Conservation (phyloP, 441 rosid genomes). For the Eruca vesicaria region DNA sequence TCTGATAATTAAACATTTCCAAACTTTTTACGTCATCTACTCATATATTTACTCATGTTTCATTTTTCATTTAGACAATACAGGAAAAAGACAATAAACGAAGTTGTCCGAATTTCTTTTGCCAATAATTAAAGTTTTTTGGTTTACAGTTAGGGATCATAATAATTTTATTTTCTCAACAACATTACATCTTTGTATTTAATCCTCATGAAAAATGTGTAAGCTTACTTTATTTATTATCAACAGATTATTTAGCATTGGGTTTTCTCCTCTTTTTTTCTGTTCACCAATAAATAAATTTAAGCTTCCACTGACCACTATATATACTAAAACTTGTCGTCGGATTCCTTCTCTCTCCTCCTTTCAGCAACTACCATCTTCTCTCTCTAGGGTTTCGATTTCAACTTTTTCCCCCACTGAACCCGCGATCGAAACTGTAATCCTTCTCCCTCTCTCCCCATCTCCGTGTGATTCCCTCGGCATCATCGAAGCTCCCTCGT, state of each 20-base stretch:
- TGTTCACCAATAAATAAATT: not conserved
- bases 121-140: not conserved
- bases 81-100: not conserved
- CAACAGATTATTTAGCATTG: slow-evolving; percentile 14
- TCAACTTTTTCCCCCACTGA: slow-evolving; percentile 12
- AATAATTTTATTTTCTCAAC: not conserved
- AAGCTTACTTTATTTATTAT: not conserved
- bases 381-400: slow-evolving; percentile 38
- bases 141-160: not conserved
- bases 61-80: not conserved
- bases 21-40: not conserved
- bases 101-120: not conserved
- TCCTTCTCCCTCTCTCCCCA: not conserved
- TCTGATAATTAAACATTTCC: not conserved
- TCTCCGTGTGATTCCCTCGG: slow-evolving; percentile 17
- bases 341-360: slow-evolving; percentile 13
- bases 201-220: not conserved
- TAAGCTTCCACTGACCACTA: slow-evolving; percentile 18
- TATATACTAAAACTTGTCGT: slow-evolving; percentile 10
- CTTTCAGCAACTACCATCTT: slow-evolving; percentile 12
- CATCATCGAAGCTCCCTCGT: slow-evolving; percentile 9
- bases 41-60: not conserved
- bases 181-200: not conserved
- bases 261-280: not conserved
- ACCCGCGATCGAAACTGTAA: slow-evolving; percentile 26